A percentile compares a stretch with the other conserved stretches of the same genome.
These are phyloP conservation scores for Pyrenochaeta sp. DNA, from an alignment of 2,329 filamentous ascomycete genomes.

Conservation along the genomic window DNA sequence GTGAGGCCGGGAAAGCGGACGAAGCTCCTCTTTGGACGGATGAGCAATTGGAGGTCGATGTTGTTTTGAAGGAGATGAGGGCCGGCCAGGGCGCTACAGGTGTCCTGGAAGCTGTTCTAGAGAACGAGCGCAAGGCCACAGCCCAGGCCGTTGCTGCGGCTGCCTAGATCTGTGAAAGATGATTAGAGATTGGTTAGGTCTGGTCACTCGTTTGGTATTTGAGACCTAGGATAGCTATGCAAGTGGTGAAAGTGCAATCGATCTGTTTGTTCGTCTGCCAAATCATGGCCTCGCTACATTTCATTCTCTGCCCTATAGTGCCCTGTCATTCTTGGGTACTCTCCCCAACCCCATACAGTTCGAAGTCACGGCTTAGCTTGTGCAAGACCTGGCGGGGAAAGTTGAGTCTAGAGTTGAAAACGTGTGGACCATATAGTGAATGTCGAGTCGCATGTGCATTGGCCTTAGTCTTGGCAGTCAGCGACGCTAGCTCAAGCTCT, in stretches of 20 bases:
- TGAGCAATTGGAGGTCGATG: conserved; percentile 80
- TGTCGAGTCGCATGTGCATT: neutral
- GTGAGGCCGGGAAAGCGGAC: conserved; percentile 69
- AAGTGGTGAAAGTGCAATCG: conserved; percentile 9
- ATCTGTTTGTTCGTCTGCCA: conserved; percentile 3
- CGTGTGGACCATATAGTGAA: conserved; percentile 1
- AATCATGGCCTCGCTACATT: neutral
- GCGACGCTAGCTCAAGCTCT: conserved; percentile 9
- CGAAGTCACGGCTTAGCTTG: neutral
- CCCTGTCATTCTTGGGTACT: too few species aligned
- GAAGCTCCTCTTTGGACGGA: conserved; percentile 89
- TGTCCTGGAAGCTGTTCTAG: conserved; percentile 59
- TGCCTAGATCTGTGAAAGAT: conserved; percentile 27
- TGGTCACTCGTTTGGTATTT: conserved; percentile 42
- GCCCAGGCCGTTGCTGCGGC: conserved; percentile 55
- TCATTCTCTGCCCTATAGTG: too few species aligned
- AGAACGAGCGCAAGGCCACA: conserved; percentile 56
- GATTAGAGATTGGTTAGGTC: conserved; percentile 18
- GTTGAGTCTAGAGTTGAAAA: too few species aligned
- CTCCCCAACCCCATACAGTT: too few species aligned
- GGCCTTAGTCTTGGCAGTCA: neutral
- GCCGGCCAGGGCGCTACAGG: conserved; percentile 53
- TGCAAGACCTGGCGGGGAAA: neutral
- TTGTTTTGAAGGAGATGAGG: conserved; percentile 61
- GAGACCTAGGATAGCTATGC: conserved; percentile 26